Evolutionary conservation across 2,329 filamentous ascomycete species (phyloP).

Genomic region (Colletotrichum musae): DNA sequence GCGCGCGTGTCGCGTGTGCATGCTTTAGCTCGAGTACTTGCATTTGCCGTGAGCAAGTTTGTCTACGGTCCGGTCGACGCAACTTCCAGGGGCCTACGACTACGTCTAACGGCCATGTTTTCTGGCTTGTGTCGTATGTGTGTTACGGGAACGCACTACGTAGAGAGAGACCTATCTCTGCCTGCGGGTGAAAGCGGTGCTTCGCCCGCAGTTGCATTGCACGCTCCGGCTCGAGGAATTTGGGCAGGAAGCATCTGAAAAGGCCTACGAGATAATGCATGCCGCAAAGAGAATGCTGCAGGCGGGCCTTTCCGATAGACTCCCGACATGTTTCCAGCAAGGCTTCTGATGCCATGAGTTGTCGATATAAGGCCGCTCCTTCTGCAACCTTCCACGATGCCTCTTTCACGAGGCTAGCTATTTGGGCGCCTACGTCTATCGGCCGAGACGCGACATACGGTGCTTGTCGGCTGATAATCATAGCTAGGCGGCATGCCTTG

Average conservation of each 20-base stretch:
- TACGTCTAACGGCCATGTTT: background rate
- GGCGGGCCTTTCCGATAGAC: background rate
- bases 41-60: constrained; percentile 15
- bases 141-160: background rate
- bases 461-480: too few species aligned
- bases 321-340: too few species aligned
- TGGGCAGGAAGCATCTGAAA: background rate
- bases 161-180: background rate
- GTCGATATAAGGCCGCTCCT: too few species aligned
- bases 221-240: background rate
- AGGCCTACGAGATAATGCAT: constrained; percentile 6
- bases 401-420: too few species aligned
- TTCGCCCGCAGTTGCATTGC: constrained; percentile 2
- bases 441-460: too few species aligned
- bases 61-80: background rate
- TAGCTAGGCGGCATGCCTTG: too few species aligned
- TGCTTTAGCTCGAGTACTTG: constrained; percentile 13
- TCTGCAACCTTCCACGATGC: too few species aligned
- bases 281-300: constrained; percentile 14
- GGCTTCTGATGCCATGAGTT: too few species aligned
- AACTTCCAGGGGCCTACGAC: background rate
- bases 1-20: constrained; percentile 11
- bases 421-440: too few species aligned
- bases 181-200: background rate
- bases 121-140: background rate